phyloP scores from a whole-genome alignment of 2,329 filamentous ascomycete species.

The Cercospora nicotianae region DNA sequence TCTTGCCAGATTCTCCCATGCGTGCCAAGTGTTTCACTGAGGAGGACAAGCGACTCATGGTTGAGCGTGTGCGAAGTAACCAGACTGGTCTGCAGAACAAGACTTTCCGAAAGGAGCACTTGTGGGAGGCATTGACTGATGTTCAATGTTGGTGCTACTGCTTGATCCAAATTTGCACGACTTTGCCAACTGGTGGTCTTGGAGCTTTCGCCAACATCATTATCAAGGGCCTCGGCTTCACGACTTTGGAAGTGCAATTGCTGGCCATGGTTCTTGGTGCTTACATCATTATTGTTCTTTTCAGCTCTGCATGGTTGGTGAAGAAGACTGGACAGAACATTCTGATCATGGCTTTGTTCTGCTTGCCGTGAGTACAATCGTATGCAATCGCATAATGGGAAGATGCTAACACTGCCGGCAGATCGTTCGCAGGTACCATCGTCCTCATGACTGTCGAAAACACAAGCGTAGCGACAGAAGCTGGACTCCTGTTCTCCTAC shows the following conservation, averaged over 20 bases:
- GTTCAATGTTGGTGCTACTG: slow-evolving; percentile 55
- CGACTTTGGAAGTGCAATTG: slow-evolving; percentile 66
- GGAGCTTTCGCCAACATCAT: slow-evolving; percentile 75
- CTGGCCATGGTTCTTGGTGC: slow-evolving; percentile 73
- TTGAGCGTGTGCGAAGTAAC: slow-evolving; percentile 49
- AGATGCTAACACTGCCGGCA: slow-evolving; percentile 31
- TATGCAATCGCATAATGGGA: too few species aligned
- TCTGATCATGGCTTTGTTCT: slow-evolving; percentile 64
- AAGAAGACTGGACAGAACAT: slow-evolving; percentile 70
- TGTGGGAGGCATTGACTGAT: slow-evolving; percentile 61
- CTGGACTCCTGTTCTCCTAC: slow-evolving; percentile 70
- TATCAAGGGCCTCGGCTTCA: slow-evolving; percentile 68
- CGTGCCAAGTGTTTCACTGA: slow-evolving; percentile 68
- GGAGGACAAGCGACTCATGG: slow-evolving; percentile 57
- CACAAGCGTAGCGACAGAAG: slow-evolving; percentile 57
- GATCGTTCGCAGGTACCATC: slow-evolving; percentile 69
- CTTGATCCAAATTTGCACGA: slow-evolving; percentile 67
- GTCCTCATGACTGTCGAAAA: slow-evolving; percentile 69
- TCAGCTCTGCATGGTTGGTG: slow-evolving; percentile 66
- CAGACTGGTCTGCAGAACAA: slow-evolving; percentile 51
- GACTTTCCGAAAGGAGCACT: slow-evolving; percentile 54
- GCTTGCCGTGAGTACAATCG: slow-evolving; percentile 58
- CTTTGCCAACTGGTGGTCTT: slow-evolving; percentile 69
- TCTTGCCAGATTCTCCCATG: slow-evolving; percentile 70
- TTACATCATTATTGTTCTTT: slow-evolving; percentile 70